Evolutionary conservation across 202 grass and related monocot species (phyloP).

Genomic region (Bolboschoenoplectus hybrid): DNA sequence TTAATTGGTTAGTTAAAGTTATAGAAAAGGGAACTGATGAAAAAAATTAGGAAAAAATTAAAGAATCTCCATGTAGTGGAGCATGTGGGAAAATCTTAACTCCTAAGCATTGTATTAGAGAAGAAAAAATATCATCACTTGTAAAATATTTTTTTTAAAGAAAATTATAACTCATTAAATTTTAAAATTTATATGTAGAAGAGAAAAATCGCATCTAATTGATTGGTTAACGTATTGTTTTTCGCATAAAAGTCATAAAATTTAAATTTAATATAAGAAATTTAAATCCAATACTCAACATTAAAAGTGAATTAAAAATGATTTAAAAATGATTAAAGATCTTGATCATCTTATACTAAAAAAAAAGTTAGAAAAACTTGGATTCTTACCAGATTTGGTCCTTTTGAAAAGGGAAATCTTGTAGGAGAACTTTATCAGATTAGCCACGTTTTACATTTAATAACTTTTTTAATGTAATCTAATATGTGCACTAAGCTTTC

Average conservation of each 20-base stretch:
- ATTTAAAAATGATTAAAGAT: too few species aligned
- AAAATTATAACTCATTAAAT: background rate
- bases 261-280: background rate
- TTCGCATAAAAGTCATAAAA: too few species aligned
- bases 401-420: background rate
- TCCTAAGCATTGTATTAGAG: background rate
- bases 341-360: background rate
- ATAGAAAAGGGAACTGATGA: constrained; percentile 1
- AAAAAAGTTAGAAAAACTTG: background rate
- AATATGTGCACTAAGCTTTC: background rate
- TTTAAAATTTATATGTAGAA: background rate
- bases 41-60: background rate
- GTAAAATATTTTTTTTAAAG: background rate
- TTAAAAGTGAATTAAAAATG: background rate
- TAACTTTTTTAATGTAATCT: background rate
- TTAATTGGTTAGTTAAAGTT: background rate
- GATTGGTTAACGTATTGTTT: too few species aligned
- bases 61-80: background rate
- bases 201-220: background rate
- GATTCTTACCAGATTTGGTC: background rate
- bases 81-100: background rate
- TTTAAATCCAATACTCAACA: background rate
- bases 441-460: constrained; percentile 11
- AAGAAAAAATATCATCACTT: background rate
- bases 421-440: background rate